Conservation (phyloP, 2,329 filamentous ascomycete genomes). For the Fusarium papillatum region DNA sequence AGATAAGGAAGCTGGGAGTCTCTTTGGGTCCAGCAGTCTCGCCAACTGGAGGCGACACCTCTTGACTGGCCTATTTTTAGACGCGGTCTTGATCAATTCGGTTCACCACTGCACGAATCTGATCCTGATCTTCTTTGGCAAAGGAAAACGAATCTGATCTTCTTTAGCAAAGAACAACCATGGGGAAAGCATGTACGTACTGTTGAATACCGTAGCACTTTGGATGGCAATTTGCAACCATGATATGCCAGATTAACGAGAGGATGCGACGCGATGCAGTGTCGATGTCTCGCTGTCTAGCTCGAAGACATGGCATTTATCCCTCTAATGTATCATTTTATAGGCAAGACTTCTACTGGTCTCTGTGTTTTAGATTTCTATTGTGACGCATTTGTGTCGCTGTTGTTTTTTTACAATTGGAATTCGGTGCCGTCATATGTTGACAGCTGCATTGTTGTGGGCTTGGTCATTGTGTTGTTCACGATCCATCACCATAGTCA, state of each 20-base stretch:
- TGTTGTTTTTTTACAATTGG: background rate
- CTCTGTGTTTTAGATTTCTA: background rate
- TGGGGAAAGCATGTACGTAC: background rate
- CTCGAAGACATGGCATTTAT: too few species aligned
- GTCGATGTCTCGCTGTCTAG: too few species aligned
- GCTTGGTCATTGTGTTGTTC: background rate
- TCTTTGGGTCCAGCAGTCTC: background rate
- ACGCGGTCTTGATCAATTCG: background rate
- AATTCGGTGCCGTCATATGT: background rate
- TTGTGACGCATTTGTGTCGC: background rate
- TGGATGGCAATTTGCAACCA: fast-evolving
- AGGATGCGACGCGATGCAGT: too few species aligned
- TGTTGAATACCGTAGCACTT: background rate
- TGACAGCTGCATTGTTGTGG: background rate
- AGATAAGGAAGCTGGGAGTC: background rate
- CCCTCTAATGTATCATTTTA: too few species aligned
- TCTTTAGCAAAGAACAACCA: too few species aligned
- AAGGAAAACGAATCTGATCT: too few species aligned
- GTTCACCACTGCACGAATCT: background rate
- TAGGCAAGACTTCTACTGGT: too few species aligned
- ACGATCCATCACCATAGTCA: background rate
- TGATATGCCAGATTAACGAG: background rate
- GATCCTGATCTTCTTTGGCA: background rate
- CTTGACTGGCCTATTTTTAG: background rate
- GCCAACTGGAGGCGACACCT: background rate